phyloP scores from a whole-genome alignment of 1,139 yeast genomes.

The Yamadazyma oceani region DNA sequence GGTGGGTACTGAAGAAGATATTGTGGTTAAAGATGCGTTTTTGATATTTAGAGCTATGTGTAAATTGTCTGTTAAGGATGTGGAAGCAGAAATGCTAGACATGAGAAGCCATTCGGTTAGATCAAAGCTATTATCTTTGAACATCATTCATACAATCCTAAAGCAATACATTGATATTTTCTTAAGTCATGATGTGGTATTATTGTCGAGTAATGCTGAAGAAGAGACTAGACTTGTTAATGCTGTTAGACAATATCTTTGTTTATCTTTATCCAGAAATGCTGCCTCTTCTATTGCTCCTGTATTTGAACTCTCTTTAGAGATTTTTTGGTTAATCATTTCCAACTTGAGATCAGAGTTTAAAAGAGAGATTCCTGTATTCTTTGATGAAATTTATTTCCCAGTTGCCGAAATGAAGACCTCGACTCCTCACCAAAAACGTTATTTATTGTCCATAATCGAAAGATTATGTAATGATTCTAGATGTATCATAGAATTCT shows the following conservation, averaged over 20 bases:
- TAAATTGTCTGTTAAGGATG: conserved; percentile 78
- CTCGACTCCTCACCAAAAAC: conserved; percentile 88
- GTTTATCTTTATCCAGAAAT: conserved; percentile 82
- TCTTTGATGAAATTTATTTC: conserved; percentile 88
- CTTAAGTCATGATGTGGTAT: conserved; percentile 60
- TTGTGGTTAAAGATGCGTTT: conserved; percentile 86
- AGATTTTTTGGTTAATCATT: conserved; percentile 87
- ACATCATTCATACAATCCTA: conserved; percentile 81
- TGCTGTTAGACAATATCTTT: conserved; percentile 81
- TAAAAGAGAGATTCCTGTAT: conserved; percentile 90
- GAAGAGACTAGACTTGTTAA: conserved; percentile 67
- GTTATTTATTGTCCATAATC: conserved; percentile 76
- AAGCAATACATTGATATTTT: conserved; percentile 85
- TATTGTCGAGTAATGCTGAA: conserved; percentile 55
- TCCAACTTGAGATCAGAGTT: conserved; percentile 83
- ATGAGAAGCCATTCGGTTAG: conserved; percentile 91
- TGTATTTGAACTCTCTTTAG: conserved; percentile 87
- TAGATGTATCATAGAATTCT: conserved; percentile 85
- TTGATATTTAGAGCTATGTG: conserved; percentile 93
- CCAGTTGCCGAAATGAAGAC: conserved; percentile 92
- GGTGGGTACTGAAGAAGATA: conserved; percentile 56
- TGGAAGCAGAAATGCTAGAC: conserved; percentile 72
- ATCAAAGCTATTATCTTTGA: conserved; percentile 84
- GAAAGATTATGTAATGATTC: conserved; percentile 87
- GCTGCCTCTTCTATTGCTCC: conserved; percentile 93